Evolutionary conservation across 2,329 filamentous ascomycete species (phyloP).

Genomic region (Botryotinia convoluta): DNA sequence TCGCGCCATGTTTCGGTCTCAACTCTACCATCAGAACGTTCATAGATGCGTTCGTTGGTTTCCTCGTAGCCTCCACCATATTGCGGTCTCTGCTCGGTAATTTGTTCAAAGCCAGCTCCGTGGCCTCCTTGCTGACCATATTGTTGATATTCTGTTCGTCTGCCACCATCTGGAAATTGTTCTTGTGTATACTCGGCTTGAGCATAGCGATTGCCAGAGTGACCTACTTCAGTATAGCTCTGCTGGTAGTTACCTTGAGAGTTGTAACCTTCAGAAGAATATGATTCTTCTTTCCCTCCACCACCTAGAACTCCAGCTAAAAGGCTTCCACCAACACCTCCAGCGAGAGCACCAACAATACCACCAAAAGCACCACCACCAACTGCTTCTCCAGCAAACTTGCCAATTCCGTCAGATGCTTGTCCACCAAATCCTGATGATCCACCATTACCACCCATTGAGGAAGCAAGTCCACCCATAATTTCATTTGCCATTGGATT

Average conservation of each 20-base stretch:
- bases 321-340: constrained; percentile 62
- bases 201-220: constrained; percentile 40
- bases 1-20: constrained; percentile 32
- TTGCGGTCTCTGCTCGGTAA: constrained; percentile 51
- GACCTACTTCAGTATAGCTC: constrained; percentile 60
- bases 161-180: constrained; percentile 55
- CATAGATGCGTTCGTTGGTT: constrained; percentile 53
- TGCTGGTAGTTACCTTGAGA: constrained; percentile 61
- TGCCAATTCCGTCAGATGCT: constrained; percentile 41
- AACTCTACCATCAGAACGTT: constrained; percentile 39
- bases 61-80: constrained; percentile 57
- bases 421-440: constrained; percentile 19
- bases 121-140: constrained; percentile 46
- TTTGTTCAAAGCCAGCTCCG: constrained; percentile 59
- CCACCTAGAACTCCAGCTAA: constrained; percentile 60
- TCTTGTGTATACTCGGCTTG: constrained; percentile 48
- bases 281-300: constrained; percentile 46
- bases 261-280: constrained; percentile 51
- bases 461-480: constrained; percentile 56
- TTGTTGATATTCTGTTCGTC: constrained; percentile 58
- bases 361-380: constrained; percentile 66
- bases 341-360: constrained; percentile 67
- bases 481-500: constrained; percentile 50
- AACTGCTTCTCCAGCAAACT: constrained; percentile 56
- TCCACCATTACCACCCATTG: constrained; percentile 36